Evolutionary conservation across 148 eudicot species (phyloP).

Genomic region (Fagopyrum homotropicum): DNA sequence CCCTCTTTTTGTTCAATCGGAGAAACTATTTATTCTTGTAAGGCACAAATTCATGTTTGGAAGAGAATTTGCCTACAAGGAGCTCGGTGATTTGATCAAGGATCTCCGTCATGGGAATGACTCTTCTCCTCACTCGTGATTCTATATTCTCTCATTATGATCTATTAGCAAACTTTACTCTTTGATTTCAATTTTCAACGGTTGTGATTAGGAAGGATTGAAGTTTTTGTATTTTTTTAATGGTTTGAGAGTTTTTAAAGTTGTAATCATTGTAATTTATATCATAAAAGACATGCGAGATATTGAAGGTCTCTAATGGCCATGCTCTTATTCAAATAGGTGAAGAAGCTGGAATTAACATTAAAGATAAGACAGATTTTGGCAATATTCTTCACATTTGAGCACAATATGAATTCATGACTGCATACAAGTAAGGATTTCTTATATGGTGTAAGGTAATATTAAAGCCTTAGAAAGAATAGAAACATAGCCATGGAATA

Average conservation of each 20-base stretch:
- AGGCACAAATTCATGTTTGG: conserved; percentile 92
- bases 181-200: neutral
- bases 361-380: neutral
- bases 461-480: too few relatives aligned
- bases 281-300: neutral
- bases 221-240: neutral
- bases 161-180: neutral
- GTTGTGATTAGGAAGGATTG: neutral
- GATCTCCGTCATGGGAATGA: conserved; percentile 44
- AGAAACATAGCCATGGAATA: too few relatives aligned
- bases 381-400: too few relatives aligned
- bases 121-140: conserved; percentile 30
- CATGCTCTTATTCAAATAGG: neutral
- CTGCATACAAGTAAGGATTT: too few relatives aligned
- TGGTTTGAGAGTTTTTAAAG: neutral
- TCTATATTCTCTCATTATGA: conserved; percentile 19
- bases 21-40: neutral
- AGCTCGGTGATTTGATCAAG: conserved; percentile 61
- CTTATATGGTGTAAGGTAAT: too few relatives aligned
- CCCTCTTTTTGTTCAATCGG: neutral
- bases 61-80: conserved; percentile 73
- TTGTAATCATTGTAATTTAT: neutral
- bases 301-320: neutral
- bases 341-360: neutral
- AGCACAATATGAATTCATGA: too few relatives aligned